A percentile compares a stretch with the other conserved stretches of the same genome.
Conservation (phyloP, 2,329 filamentous ascomycete genomes). For the Knufia fluminis region DNA sequence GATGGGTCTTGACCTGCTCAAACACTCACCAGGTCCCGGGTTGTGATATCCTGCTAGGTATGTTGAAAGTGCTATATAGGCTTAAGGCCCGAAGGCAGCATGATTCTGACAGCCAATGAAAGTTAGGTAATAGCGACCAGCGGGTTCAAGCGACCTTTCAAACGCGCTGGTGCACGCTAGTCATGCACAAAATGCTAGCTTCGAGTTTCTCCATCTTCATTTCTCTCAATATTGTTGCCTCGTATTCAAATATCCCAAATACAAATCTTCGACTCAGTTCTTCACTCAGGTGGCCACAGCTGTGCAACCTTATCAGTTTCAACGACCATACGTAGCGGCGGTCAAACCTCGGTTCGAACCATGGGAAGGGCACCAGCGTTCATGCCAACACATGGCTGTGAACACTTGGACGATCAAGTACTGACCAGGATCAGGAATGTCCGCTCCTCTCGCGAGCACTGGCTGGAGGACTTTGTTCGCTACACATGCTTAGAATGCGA, state of each 20-base stretch:
- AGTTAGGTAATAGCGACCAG: no score
- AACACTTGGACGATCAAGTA: slow-evolving; percentile 18
- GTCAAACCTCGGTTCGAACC: neutral
- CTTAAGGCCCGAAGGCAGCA: no score
- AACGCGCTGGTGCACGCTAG: neutral
- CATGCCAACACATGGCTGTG: slow-evolving; percentile 21
- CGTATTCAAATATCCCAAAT: neutral
- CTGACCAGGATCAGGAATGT: slow-evolving; percentile 16
- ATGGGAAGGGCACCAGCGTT: slow-evolving; percentile 13
- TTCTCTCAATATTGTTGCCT: neutral
- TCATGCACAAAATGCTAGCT: neutral
- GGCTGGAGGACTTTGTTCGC: slow-evolving; percentile 17
- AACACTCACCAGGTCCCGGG: no score
- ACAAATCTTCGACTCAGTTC: no score
- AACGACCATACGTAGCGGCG: no score
- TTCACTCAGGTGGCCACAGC: no score
- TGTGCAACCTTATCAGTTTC: no score
- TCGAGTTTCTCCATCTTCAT: neutral
- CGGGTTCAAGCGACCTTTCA: no score
- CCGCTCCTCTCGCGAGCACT: slow-evolving; percentile 8
- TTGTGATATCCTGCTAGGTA: no score
- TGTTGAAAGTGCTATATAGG: no score
- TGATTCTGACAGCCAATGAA: no score
- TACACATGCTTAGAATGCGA: slow-evolving; percentile 21
- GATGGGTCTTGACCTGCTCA: no score